Evolutionary conservation across 2,329 filamentous ascomycete species (phyloP), one percentile per base, ranked within the genome.

Genomic region (Orbilia quercus): DNA sequence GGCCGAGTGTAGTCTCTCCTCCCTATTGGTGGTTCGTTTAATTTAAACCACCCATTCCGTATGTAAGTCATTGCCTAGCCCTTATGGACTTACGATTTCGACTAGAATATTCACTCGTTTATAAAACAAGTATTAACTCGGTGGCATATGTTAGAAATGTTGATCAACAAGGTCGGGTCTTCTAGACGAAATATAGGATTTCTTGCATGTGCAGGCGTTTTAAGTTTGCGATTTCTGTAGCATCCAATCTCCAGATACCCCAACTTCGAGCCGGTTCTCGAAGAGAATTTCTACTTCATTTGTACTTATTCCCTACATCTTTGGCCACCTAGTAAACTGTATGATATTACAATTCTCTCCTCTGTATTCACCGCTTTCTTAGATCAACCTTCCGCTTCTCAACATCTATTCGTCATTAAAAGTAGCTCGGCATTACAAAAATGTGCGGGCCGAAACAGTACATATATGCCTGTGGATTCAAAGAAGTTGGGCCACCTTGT

Each of bases 401-500:
- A 9, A 31, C 4, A 31, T 9, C 28, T 5, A 12, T 40, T 7
- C 14, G 3, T 14, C 11, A 40, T 14, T 6, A 16, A 40, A 3
- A 14, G 36, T 40, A 40, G 36, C 11, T n/a, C 11, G 48, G 31
- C 42, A 20, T 22, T 54, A 18, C 20, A 59, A 12, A 14, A 45
- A 71, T 71, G 66, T 71, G 58, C 42, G 66, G 66, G n/a, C 66
- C 48, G 6, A 71, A 51, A 22, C 40, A 36, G 28, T 71, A 63
- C 18, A 36, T 71, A 4, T 71, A 50, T 38, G 11, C 28, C n/a
- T 71, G 66, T 20, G 66, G 66, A 2, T 63, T 63, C 20, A 63
- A 50, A 45, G 66, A 71, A 23, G 6, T 63, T 6, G 66, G 66
- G 0, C 50, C 57, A 2, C n/a, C n/a, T 2, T 42, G 31, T 16